A percentile compares a stretch with the other conserved stretches of the same genome.
phyloP scores from a whole-genome alignment of 306 rosid species.

The Aeschynomene evenia region DNA sequence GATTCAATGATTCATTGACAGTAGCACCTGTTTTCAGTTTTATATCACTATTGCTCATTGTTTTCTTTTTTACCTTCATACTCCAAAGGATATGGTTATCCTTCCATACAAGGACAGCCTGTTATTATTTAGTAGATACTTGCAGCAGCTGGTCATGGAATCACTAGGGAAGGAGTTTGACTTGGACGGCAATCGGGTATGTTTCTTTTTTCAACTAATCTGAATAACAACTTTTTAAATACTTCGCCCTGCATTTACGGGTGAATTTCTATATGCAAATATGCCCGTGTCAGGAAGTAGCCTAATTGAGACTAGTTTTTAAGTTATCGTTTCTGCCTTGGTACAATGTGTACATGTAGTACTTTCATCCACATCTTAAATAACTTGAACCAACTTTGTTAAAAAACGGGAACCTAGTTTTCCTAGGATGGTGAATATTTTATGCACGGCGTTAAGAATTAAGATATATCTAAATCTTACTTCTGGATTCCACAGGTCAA shows the following conservation, averaged over 20 bases:
- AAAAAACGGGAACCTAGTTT: constrained; percentile 13
- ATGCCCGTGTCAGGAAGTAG: neutral
- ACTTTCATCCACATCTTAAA: neutral
- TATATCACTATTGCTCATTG: constrained; percentile 23
- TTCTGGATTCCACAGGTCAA: constrained; percentile 58
- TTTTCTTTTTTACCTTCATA: constrained; percentile 17
- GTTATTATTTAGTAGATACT: constrained; percentile 86
- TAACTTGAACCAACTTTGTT: constrained; percentile 5
- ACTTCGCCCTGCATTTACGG: neutral
- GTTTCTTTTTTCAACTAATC: constrained; percentile 24
- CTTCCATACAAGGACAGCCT: constrained; percentile 97
- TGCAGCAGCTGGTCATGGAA: constrained; percentile 99
- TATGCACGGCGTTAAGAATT: neutral
- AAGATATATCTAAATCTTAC: neutral
- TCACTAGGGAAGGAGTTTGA: constrained; percentile 98
- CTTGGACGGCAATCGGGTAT: constrained; percentile 95
- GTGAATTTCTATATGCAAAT: neutral
- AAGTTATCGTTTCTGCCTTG: neutral
- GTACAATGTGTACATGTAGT: neutral
- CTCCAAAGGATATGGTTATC: constrained; percentile 89
- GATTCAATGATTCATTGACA: constrained; percentile 20
- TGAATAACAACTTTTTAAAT: neutral
- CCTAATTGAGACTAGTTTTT: constrained; percentile 3
- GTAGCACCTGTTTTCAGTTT: constrained; percentile 3
- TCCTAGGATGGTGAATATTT: constrained; percentile 6